Conservation (phyloP, 2,329 filamentous ascomycete species). For the Macrophomina phaseolina region DNA sequence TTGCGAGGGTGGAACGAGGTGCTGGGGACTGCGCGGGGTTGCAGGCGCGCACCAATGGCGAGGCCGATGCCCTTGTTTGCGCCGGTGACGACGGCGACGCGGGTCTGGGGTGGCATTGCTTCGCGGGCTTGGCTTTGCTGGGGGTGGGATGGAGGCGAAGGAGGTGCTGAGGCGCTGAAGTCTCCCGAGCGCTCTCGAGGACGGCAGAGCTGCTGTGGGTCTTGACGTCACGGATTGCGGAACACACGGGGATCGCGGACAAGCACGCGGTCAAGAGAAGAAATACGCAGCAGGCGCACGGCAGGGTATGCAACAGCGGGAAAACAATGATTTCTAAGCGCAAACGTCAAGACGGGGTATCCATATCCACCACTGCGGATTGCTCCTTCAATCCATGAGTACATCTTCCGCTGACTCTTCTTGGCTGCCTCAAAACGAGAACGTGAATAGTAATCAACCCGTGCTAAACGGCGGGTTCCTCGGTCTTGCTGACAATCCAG, state of each 20-base stretch:
- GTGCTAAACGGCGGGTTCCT: background rate
- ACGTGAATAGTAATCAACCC: background rate
- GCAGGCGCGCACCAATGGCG: conserved; percentile 47
- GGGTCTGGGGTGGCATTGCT: conserved; percentile 37
- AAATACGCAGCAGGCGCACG: too few species aligned
- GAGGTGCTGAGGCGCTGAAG: too few species aligned
- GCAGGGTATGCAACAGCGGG: background rate
- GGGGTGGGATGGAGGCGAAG: too few species aligned
- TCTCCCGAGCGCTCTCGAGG: too few species aligned
- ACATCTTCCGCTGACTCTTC: background rate
- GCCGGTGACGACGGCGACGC: conserved; percentile 60
- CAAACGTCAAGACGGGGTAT: background rate
- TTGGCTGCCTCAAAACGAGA: too few species aligned
- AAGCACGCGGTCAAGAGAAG: background rate
- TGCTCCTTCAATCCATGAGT: background rate
- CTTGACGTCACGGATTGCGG: background rate
- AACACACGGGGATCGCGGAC: background rate
- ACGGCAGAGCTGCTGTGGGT: background rate
- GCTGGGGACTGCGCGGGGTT: conserved; percentile 5
- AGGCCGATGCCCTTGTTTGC: conserved; percentile 61
- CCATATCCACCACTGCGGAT: background rate
- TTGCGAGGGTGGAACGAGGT: background rate
- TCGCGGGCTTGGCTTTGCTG: background rate
- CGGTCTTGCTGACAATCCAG: conserved; percentile 35
- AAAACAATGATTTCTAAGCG: background rate